Conservation (phyloP, 495 filamentous ascomycete genomes). For the Neurospora sp. region DNA sequence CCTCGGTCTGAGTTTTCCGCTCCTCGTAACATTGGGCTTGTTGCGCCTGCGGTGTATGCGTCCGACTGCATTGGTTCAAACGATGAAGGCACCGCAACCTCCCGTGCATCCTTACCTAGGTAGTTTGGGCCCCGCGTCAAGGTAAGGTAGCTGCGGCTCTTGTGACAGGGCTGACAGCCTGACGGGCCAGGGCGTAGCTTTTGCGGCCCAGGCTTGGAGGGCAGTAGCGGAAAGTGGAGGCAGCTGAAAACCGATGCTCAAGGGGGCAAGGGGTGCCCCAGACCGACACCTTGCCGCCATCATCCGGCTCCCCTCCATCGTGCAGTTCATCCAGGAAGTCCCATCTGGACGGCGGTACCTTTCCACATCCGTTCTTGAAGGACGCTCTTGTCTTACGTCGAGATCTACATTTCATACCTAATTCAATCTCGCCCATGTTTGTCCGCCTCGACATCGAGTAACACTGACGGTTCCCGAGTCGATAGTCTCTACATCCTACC, state of each 20-base stretch:
- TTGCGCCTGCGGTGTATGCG: background rate
- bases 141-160: background rate
- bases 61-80: background rate
- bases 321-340: background rate
- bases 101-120: background rate
- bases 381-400: background rate
- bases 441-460: background rate
- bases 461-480: background rate
- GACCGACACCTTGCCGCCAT: background rate
- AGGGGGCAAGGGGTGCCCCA: background rate
- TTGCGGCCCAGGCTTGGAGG: background rate
- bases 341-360: background rate
- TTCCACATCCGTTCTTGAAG: background rate
- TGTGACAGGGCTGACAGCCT: background rate
- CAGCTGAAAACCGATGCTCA: background rate
- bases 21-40: background rate
- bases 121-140: background rate
- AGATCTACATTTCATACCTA: background rate
- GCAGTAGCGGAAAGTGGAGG: background rate
- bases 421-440: background rate
- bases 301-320: background rate
- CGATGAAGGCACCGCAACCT: background rate
- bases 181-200: background rate
- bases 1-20: background rate
- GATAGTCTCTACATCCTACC: background rate